phyloP scores from a whole-genome alignment of 345 rosid species.

The Sisymbrium irio region DNA sequence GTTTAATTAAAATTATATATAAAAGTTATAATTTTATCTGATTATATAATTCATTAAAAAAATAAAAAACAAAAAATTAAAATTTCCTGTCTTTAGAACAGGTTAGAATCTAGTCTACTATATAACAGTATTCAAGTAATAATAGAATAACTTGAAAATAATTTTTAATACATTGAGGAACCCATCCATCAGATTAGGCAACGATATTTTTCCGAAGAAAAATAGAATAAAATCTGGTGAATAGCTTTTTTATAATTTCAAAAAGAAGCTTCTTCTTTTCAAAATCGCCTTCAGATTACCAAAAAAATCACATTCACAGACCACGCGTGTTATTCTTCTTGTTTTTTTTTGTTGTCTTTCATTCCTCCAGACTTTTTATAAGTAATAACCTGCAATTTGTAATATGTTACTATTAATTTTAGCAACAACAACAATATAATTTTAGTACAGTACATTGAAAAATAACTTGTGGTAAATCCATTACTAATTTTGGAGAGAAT shows the following conservation, averaged over 20 bases:
- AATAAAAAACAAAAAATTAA: no score
- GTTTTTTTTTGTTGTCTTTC: not conserved
- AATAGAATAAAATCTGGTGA: not conserved
- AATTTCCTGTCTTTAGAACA: no score
- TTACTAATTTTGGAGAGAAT: slow-evolving; percentile 7
- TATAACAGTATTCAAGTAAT: not conserved
- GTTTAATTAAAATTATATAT: no score
- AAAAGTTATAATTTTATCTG: no score
- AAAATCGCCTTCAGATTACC: no score
- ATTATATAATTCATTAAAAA: no score
- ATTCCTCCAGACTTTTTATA: not conserved
- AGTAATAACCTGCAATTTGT: slow-evolving; percentile 2
- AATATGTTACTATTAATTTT: not conserved
- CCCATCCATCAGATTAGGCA: not conserved
- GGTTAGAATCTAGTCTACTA: no score
- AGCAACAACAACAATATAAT: no score
- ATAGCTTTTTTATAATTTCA: not conserved
- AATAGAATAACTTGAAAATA: not conserved
- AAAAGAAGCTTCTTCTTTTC: not conserved
- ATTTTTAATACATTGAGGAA: not conserved
- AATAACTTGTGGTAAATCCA: no score
- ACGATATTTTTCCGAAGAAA: not conserved
- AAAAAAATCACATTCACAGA: not conserved
- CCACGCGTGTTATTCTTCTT: not conserved
- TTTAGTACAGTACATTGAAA: no score